Evolutionary conservation across 1,284 basidiomycete genomes (phyloP), one percentile per base, ranked within the genome.

Genomic region (Trametes sp.): DNA sequence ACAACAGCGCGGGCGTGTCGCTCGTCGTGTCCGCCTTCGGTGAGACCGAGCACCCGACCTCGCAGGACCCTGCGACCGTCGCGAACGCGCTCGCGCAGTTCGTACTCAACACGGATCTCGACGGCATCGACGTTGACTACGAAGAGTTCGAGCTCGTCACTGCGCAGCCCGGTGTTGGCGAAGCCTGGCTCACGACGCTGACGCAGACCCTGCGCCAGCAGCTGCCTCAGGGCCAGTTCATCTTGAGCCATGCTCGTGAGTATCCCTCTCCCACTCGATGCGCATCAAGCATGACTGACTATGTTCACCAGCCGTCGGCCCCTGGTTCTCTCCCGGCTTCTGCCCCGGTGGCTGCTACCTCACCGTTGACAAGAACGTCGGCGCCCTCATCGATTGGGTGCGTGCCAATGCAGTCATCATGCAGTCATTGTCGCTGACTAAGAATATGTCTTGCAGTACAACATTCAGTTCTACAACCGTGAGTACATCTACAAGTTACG

Each of bases 391-490:
- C 42, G 59, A 64, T 75, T 63, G 75, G 76, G 63, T 77, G 74
- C 23, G 49, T 41, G 5, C 1, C 13, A 13, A 2, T 19, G 13
- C 42, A n/a, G 10, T 4, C 9, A 31, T 6, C 16, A 16, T 14
- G 14, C 19, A 16, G 14, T n/a, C n/a, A n/a, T n/a, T 41, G 14
- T 6, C 19, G 38, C 14, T 8, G 7, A 41, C 19, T 16, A 5
- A 41, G 19, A 14, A 4, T 64, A 75, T n/a, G n/a, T n/a, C n/a
- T n/a, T 78, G 83, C 66, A 83, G 81, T 58, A 70, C 53, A 54
- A 54, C 26, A 56, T 66, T 36, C 57, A 87, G 80, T 87, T 88
- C 75, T 87, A 88, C 74, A 87, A 88, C 69, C 86, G 85, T 86
- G 19, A 13, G 14, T 41, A 41, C 14, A 13, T n/a, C 62, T 41